phyloP scores from a whole-genome alignment of 1,284 basidiomycete genomes.

The Pholiota adiposa region DNA sequence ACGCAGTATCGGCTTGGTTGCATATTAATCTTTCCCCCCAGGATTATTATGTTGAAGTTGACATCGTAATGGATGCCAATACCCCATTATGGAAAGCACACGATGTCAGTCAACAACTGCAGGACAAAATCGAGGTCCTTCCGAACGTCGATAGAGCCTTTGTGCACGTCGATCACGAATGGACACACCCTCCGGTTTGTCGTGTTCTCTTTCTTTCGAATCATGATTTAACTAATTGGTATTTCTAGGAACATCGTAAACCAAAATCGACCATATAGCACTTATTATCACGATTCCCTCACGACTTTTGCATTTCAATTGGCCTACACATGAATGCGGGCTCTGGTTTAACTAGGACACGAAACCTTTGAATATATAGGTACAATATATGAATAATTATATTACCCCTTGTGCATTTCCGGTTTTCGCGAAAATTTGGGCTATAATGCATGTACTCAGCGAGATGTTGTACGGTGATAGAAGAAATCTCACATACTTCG shows the following conservation, averaged over 20 bases:
- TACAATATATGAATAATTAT: slow-evolving; percentile 6
- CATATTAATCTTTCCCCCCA: slow-evolving; percentile 35
- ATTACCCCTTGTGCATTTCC: background rate
- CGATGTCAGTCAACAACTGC: slow-evolving; percentile 89
- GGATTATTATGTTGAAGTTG: slow-evolving; percentile 93
- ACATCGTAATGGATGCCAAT: slow-evolving; percentile 90
- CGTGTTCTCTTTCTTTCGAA: background rate
- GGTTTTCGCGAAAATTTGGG: background rate
- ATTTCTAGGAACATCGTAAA: slow-evolving; percentile 23
- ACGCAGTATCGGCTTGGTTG: background rate
- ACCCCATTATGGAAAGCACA: slow-evolving; percentile 93
- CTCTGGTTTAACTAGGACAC: background rate
- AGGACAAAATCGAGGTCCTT: slow-evolving; percentile 92
- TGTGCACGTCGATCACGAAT: slow-evolving; percentile 95
- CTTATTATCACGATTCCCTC: background rate
- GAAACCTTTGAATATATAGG: background rate
- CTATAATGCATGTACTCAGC: background rate
- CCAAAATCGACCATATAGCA: slow-evolving; percentile 21
- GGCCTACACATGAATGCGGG: background rate
- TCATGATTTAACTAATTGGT: background rate
- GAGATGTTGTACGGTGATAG: background rate
- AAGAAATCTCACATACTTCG: background rate
- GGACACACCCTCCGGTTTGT: slow-evolving; percentile 76
- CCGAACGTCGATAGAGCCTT: slow-evolving; percentile 92
- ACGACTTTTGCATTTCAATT: background rate